Conservation (phyloP, 2,329 filamentous ascomycete species). For the Zopfia rhizophila region DNA sequence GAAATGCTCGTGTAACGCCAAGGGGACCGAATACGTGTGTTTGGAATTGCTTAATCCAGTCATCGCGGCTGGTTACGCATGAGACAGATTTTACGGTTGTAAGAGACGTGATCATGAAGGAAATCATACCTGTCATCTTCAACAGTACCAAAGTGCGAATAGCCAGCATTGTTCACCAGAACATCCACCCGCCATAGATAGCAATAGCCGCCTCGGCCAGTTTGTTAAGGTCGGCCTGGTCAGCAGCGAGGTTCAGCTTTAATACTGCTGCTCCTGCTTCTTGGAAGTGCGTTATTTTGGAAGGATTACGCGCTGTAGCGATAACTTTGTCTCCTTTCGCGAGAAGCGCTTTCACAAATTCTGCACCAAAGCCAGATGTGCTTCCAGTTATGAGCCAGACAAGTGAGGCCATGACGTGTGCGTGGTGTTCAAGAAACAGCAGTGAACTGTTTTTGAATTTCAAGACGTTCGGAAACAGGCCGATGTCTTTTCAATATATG, state of each 20-base stretch:
- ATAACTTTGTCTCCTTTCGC: slow-evolving; percentile 56
- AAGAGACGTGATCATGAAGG: no score
- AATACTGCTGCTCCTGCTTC: slow-evolving; percentile 36
- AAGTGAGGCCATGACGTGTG: slow-evolving; percentile 12
- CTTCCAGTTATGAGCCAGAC: slow-evolving; percentile 60
- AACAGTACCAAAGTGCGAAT: no score
- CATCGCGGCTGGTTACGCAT: no score
- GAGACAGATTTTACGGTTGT: no score
- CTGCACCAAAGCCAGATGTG: slow-evolving; percentile 55
- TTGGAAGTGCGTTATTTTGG: slow-evolving; percentile 38
- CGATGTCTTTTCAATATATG: no score
- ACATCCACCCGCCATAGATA: slow-evolving; percentile 51
- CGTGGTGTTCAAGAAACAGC: no score
- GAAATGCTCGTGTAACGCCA: slow-evolving; percentile 8
- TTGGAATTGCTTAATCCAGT: slow-evolving; percentile 11
- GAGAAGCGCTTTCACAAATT: slow-evolving; percentile 50
- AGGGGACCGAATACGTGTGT: slow-evolving; percentile 20
- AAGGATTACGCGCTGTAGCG: slow-evolving; percentile 52
- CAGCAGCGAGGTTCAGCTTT: slow-evolving; percentile 49
- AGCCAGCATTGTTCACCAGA: slow-evolving; percentile 56
- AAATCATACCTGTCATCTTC: no score
- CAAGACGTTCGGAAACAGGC: no score
- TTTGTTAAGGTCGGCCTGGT: slow-evolving; percentile 36
- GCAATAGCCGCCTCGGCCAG: slow-evolving; percentile 40
- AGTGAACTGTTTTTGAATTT: no score